Evolutionary conservation across 2,329 filamentous ascomycete species (phyloP), one percentile per base, ranked within the genome.

Genomic region (Epichloe bromicola): DNA sequence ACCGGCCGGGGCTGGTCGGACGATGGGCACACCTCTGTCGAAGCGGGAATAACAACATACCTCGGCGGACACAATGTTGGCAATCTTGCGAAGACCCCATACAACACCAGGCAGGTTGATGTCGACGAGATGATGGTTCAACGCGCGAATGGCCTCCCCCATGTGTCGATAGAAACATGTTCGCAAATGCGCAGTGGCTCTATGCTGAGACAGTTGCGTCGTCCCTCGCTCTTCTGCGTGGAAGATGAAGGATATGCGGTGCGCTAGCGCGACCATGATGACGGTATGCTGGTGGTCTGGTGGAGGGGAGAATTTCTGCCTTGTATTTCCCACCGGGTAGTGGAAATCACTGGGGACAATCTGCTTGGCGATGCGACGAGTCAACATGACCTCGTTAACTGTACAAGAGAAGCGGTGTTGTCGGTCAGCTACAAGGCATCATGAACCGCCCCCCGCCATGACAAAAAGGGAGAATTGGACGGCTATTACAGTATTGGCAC

Each of bases 321-420:
- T 37, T 10, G 44, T 46, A 11, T 37, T 37, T 17, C 44, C 44
- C 5, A 17, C 44, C 30, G 33, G 44, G 12, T 23, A 23, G 44
- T 46, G 44, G 15, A 46, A 46, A 6, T 46, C 33, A 19, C 44
- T 46, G 44, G 44, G 44, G 7, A 46, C 44, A 15, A 46, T 46
- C 44, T 46, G 44, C 44, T 46, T 46, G 33, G 44, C 44, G 44
- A 46, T 20, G 33, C 44, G 44, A 17, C 44, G 44, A 46, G 44
- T 20, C 44, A 46, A 46, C 44, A 46, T 46, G 44, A 46, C 44
- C 33, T 20, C 44, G 19, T 46, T 34, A 34, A 46, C 44, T 46
- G 44, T 14, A n/a, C 17, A 20, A 46, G 11, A 17, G 15, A 45
- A 19, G 10, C 4, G 8, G 6, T 14, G 12, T 15, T 30, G 44